Conservation (phyloP, 768 basidiomycete genomes). For the Auriscalpium vulgare region DNA sequence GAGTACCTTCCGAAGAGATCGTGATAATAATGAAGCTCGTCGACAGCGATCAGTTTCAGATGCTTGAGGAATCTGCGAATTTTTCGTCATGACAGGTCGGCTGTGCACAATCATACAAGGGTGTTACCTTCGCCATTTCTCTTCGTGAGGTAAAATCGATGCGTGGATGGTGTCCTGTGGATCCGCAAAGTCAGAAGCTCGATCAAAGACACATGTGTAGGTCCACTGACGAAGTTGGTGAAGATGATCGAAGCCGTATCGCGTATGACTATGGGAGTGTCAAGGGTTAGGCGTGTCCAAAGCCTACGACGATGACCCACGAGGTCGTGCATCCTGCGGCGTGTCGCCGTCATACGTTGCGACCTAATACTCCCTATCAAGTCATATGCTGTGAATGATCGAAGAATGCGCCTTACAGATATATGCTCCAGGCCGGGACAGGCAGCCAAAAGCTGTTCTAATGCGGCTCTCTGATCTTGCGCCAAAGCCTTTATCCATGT, state of each 20-base stretch:
- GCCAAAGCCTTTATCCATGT: conserved; percentile 57
- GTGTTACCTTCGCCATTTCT: conserved; percentile 64
- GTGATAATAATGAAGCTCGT: conserved; percentile 84
- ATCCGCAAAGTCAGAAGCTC: conserved; percentile 3
- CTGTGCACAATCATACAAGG: neutral
- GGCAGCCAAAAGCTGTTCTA: conserved; percentile 56
- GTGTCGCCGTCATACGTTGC: conserved; percentile 90
- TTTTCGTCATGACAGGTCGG: neutral
- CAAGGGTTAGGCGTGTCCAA: neutral
- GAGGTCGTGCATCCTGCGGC: conserved; percentile 53
- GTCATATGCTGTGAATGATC: neutral
- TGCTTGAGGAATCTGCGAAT: conserved; percentile 62
- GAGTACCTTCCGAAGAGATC: conserved; percentile 70
- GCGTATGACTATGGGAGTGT: conserved; percentile 45
- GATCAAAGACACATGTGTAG: neutral
- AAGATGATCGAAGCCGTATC: conserved; percentile 74
- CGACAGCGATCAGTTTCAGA: conserved; percentile 71
- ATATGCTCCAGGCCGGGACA: conserved; percentile 58
- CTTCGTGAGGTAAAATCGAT: conserved; percentile 79
- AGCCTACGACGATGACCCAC: conserved; percentile 26
- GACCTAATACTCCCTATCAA: conserved; percentile 29
- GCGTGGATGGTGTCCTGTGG: conserved; percentile 77
- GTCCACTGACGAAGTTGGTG: conserved; percentile 67
- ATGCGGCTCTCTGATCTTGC: conserved; percentile 72
- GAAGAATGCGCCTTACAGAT: conserved; percentile 29